These are phyloP conservation scores for Halenospora varia DNA, from an alignment of 495 filamentous ascomycete genomes.

Conservation along the genomic window DNA sequence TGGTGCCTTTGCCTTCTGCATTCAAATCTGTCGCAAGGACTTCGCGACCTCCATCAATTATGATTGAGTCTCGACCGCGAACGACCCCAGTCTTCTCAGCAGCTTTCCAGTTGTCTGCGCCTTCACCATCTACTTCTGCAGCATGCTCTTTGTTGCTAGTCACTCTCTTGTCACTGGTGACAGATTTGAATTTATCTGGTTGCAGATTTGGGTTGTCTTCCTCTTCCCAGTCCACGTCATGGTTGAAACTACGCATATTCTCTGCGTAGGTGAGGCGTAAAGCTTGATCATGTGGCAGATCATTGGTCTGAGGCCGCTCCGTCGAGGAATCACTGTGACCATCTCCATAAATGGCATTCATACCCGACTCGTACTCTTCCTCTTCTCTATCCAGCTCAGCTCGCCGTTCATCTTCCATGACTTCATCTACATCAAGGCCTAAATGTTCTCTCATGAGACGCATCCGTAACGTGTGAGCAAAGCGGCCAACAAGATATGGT, in stretches of 20 bases:
- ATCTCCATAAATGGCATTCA: slow-evolving; percentile 49
- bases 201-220: slow-evolving; percentile 34
- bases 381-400: slow-evolving; percentile 46
- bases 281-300: slow-evolving; percentile 17
- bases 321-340: slow-evolving; percentile 32
- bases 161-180: slow-evolving; percentile 60
- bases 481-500: slow-evolving; percentile 84
- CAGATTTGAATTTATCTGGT: slow-evolving; percentile 37
- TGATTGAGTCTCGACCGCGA: slow-evolving; percentile 61
- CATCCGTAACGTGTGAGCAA: slow-evolving; percentile 89
- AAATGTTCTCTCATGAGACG: slow-evolving; percentile 97
- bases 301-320: slow-evolving; percentile 1
- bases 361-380: slow-evolving; percentile 43
- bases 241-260: slow-evolving; percentile 73
- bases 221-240: slow-evolving; percentile 53
- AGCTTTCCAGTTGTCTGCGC: slow-evolving; percentile 62
- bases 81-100: slow-evolving; percentile 51
- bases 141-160: slow-evolving; percentile 60
- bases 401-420: slow-evolving; percentile 74
- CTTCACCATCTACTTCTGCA: slow-evolving; percentile 74
- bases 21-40: slow-evolving; percentile 57
- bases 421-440: slow-evolving; percentile 88
- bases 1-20: slow-evolving; percentile 56
- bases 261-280: slow-evolving; percentile 36
- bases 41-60: slow-evolving; percentile 55